Conservation (phyloP, 441 rosid species). For the Metrosideros polymorpha region DNA sequence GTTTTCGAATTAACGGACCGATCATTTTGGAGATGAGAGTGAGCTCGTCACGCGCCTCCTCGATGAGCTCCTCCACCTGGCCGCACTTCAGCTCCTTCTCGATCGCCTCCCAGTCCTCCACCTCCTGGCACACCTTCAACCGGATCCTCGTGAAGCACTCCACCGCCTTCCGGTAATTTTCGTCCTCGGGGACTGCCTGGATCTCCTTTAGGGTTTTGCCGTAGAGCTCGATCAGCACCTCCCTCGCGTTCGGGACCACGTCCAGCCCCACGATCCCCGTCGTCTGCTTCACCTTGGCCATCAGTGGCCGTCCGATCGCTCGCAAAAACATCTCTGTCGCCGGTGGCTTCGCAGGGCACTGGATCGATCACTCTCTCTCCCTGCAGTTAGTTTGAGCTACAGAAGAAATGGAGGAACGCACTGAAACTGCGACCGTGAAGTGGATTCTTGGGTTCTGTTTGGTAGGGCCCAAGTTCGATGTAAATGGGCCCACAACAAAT, state of each 20-base stretch:
- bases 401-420: neutral
- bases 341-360: neutral
- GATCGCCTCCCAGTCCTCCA: slow-evolving; percentile 68
- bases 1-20: slow-evolving; percentile 28
- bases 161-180: slow-evolving; percentile 89
- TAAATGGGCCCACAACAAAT: neutral
- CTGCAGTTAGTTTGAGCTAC: neutral
- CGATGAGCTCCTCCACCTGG: slow-evolving; percentile 92
- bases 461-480: neutral
- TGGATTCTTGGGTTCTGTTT: neutral
- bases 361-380: neutral
- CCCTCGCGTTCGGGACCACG: slow-evolving; percentile 83
- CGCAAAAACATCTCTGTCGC: slow-evolving; percentile 57
- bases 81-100: slow-evolving; percentile 81
- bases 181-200: slow-evolving; percentile 77
- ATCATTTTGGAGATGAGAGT: slow-evolving; percentile 79
- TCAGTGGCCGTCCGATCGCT: slow-evolving; percentile 64
- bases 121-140: slow-evolving; percentile 60
- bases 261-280: slow-evolving; percentile 90
- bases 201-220: slow-evolving; percentile 77
- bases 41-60: slow-evolving; percentile 91
- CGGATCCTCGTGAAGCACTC: slow-evolving; percentile 74
- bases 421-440: neutral
- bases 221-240: slow-evolving; percentile 66
- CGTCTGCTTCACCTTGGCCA: slow-evolving; percentile 81